These are phyloP conservation scores for Nitzschia sp. DNA, from an alignment of 108 stramenopile genomes.

Conservation along the genomic window DNA sequence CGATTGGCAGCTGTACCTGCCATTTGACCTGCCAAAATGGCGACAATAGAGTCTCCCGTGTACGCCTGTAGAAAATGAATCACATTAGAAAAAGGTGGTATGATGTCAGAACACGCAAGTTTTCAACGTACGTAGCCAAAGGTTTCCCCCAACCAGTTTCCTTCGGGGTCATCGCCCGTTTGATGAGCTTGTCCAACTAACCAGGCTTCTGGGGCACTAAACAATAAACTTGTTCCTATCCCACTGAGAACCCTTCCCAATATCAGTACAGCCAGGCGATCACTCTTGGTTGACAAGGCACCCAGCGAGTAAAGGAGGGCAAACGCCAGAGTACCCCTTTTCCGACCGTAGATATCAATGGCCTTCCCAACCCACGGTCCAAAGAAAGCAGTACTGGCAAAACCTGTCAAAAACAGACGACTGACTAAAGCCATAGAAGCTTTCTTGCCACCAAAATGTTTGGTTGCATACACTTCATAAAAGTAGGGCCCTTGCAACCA, in stretches of 20 bases:
- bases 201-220: conserved; percentile 95
- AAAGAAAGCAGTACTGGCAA: conserved; percentile 89
- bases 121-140: conserved; percentile 80
- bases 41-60: conserved; percentile 92
- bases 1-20: conserved; percentile 73
- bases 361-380: conserved; percentile 85
- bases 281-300: conserved; percentile 76
- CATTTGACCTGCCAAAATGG: conserved; percentile 92
- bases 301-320: conserved; percentile 75
- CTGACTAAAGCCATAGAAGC: conserved; percentile 70
- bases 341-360: conserved; percentile 82
- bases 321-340: conserved; percentile 85
- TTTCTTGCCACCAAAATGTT: conserved; percentile 67
- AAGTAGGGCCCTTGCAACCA: conserved; percentile 99
- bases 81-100: neutral
- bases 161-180: conserved; percentile 59
- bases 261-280: conserved; percentile 70
- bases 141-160: conserved; percentile 78
- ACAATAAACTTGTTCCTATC: conserved; percentile 86
- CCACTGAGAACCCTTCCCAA: conserved; percentile 86
- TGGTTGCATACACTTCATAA: conserved; percentile 94
- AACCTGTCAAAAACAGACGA: conserved; percentile 89
- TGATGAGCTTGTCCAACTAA: conserved; percentile 87
- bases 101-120: neutral
- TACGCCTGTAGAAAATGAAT: conserved; percentile 55